Percentiles rank a stretch among this genome's conserved stretches.
phyloP scores from a whole-genome alignment of 371 early-diverging fungal genomes.

The Actinomortierella wolfii region DNA sequence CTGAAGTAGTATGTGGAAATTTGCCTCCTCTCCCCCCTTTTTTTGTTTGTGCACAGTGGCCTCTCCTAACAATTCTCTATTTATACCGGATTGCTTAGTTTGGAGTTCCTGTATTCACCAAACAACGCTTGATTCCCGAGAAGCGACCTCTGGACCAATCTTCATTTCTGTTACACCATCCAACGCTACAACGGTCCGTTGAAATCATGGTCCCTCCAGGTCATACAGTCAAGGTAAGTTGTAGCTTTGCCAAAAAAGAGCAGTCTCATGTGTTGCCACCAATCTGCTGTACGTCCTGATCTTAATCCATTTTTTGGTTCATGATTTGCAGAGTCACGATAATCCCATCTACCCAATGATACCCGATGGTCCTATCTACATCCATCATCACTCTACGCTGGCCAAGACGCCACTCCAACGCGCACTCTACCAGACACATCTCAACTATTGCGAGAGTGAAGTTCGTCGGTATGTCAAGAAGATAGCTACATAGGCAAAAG shows the following conservation, averaged over 20 bases:
- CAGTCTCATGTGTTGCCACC: too few species aligned
- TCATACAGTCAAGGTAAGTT: too few species aligned
- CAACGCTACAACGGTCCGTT: slow-evolving; percentile 36
- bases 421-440: slow-evolving; percentile 17
- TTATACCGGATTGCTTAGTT: slow-evolving; percentile 14
- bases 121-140: slow-evolving; percentile 32
- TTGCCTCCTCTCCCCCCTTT: too few species aligned
- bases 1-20: too few species aligned
- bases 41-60: too few species aligned
- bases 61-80: too few species aligned
- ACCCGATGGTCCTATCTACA: slow-evolving; percentile 41
- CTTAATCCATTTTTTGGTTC: too few species aligned
- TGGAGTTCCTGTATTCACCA: slow-evolving; percentile 40
- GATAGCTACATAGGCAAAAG: too few species aligned
- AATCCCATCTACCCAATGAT: slow-evolving; percentile 19
- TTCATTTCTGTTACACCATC: slow-evolving; percentile 39
- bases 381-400: slow-evolving; percentile 39
- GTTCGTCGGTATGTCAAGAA: too few species aligned
- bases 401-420: slow-evolving; percentile 16
- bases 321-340: too few species aligned
- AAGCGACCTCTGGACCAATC: slow-evolving; percentile 26
- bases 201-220: slow-evolving; percentile 45
- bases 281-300: too few species aligned
- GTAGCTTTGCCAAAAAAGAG: too few species aligned
- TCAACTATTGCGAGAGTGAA: slow-evolving; percentile 15